Base-by-base conservation (phyloP, 225 moss, liverwort and hornwort species). In the Polytrichum commune region DNA sequence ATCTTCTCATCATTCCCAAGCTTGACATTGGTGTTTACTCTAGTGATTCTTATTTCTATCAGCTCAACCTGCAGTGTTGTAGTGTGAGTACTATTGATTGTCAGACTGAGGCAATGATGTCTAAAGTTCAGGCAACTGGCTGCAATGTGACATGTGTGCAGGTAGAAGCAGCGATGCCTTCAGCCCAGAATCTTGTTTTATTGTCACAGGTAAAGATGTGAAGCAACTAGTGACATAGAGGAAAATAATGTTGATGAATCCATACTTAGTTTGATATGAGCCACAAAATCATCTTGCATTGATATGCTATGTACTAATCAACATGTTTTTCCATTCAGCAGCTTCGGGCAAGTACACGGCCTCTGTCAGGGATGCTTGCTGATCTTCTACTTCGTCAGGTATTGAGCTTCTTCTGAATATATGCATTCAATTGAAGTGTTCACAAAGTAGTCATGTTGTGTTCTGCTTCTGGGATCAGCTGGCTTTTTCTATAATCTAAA, bases 81-180 rank as follows among this genome's bases (percentile, higher is more conserved):
- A 38, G 38, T 38, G 10, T 13, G 38, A 38, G 38, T 13, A 38
- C 38, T 38, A 13, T 38, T 38, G 38, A 38, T 38, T 38, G 10
- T 38, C 38, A 38, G 2, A 38, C 38, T 13, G 38, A 38, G 38
- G 38, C 38, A 38, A 38, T 38, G 38, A 38, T 38, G 13, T 38
- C 13, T 38, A 38, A 38, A 38, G 38, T 38, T 38, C 58, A 58
- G 58, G 22, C 33, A 33, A 33, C n/a, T 22, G 8, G 23, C 58
- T 29, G 27, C 46, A 62, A 18, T 54, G 55, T 32, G n/a, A 30
- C 29, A 38, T 78, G 57, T 30, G 54, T 79, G 72, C 89, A 95
- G 95, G 89, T 86, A 29, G 86, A 95, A 83, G 74, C 89, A 35
- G 89, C 95, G 66, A 95, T 95, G 95, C 95, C 95, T 30, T 88